Conservation (phyloP, 768 basidiomycete species). For the Phaffia australis region DNA sequence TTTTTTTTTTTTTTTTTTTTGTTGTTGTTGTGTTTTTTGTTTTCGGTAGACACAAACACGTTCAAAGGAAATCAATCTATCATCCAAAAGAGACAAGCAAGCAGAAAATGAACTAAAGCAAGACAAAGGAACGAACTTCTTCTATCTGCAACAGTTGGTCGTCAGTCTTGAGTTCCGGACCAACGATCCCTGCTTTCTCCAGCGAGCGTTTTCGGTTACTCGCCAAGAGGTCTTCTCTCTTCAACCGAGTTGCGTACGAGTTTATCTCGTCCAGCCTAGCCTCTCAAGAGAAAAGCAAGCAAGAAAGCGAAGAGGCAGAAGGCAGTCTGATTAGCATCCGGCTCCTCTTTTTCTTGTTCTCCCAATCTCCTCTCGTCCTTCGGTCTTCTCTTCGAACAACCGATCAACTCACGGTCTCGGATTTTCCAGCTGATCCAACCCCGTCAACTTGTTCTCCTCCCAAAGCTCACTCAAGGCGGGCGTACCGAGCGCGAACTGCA, state of each 20-base stretch:
- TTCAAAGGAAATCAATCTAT: no score
- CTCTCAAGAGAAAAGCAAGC: background rate
- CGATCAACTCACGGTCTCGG: slow-evolving; percentile 12
- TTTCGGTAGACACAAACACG: no score
- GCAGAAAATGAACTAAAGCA: background rate
- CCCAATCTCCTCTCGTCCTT: background rate
- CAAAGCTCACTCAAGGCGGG: slow-evolving; percentile 19
- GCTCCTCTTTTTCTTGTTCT: background rate
- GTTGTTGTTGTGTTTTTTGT: no score
- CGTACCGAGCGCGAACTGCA: slow-evolving; percentile 13
- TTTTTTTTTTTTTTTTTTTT: no score
- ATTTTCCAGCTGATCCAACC: slow-evolving; percentile 4
- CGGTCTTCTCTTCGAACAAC: slow-evolving; percentile 3
- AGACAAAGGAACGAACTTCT: slow-evolving; percentile 1
- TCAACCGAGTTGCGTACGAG: background rate
- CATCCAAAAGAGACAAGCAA: background rate
- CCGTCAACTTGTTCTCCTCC: slow-evolving; percentile 7
- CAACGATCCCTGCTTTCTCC: background rate
- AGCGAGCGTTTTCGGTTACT: background rate
- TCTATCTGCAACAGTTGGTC: background rate
- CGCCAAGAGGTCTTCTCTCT: background rate
- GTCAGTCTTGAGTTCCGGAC: background rate
- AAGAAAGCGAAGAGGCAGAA: background rate
- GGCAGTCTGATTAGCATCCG: background rate
- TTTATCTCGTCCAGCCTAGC: slow-evolving; percentile 1